Evolutionary conservation across 257 asterid genomes (phyloP).

Genomic region (Solanum ossicruentum): DNA sequence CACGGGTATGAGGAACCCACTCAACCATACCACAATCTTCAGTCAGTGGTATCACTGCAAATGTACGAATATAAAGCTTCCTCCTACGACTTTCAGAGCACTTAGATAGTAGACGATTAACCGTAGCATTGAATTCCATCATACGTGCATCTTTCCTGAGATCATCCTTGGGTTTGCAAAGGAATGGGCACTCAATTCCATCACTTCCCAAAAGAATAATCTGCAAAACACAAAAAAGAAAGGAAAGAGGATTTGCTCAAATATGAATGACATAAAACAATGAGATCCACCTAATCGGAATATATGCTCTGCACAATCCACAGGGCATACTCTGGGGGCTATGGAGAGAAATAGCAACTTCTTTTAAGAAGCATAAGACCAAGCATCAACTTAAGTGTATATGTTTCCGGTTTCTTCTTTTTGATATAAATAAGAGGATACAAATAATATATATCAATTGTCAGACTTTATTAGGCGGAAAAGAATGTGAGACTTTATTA

Average conservation of each 20-base stretch:
- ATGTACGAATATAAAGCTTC: conserved; percentile 92
- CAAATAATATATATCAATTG: neutral
- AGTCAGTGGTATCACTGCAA: conserved; percentile 88
- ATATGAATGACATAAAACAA: neutral
- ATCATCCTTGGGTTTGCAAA: conserved; percentile 98
- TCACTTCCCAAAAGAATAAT: conserved; percentile 88
- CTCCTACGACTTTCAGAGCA: conserved; percentile 90
- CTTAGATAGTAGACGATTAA: conserved; percentile 77
- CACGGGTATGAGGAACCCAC: conserved; percentile 98
- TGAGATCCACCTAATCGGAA: neutral
- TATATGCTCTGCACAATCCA: neutral
- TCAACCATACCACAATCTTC: conserved; percentile 99
- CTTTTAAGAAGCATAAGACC: neutral
- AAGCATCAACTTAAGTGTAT: neutral
- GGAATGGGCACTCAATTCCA: conserved; percentile 78
- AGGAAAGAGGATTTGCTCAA: neutral
- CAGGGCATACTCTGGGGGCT: neutral
- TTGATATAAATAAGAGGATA: neutral
- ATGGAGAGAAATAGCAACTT: neutral
- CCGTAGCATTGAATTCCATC: conserved; percentile 99
- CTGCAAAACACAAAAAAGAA: conserved; percentile 21
- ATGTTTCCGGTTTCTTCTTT: neutral
- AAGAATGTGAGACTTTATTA: neutral
- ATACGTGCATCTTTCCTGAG: conserved; percentile 96
- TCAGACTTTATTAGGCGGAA: neutral